Conservation (phyloP, 768 basidiomycete genomes). For the Amanita muscaria region DNA sequence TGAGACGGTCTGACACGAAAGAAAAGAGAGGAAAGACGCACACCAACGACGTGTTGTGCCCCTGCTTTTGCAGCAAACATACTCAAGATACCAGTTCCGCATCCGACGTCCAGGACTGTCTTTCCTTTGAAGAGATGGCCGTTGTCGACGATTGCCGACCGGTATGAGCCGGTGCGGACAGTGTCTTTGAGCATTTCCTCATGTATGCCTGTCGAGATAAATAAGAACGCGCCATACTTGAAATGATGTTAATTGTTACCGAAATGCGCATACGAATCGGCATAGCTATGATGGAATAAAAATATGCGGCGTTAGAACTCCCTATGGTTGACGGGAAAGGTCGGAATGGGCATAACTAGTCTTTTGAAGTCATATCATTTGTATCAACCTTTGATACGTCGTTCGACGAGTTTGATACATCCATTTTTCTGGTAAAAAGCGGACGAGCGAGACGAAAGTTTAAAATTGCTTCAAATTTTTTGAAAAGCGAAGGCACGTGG, state of each 20-base stretch:
- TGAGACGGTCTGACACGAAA: constrained; percentile 12
- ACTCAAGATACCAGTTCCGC: constrained; percentile 95
- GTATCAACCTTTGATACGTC: background rate
- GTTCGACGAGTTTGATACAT: background rate
- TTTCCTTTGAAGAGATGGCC: constrained; percentile 93
- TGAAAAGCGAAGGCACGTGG: background rate
- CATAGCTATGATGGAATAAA: constrained; percentile 55
- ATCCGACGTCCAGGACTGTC: constrained; percentile 95
- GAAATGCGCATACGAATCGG: constrained; percentile 93
- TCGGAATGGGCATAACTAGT: constrained; percentile 62
- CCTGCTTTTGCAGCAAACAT: constrained; percentile 98
- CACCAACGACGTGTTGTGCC: constrained; percentile 88
- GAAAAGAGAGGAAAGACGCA: constrained; percentile 28
- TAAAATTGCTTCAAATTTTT: too few species aligned
- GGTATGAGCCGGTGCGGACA: constrained; percentile 93
- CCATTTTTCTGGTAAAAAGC: background rate
- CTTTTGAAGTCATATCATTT: constrained; percentile 69
- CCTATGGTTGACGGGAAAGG: constrained; percentile 17
- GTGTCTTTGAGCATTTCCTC: constrained; percentile 99
- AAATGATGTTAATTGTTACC: constrained; percentile 42
- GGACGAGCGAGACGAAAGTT: background rate
- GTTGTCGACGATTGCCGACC: constrained; percentile 90
- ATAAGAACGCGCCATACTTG: too few species aligned
- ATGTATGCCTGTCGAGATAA: constrained; percentile 80
- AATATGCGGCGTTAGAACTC: constrained; percentile 30